Conservation (phyloP, 352 stramenopile species). For the Proteromonas lacertae region DNA sequence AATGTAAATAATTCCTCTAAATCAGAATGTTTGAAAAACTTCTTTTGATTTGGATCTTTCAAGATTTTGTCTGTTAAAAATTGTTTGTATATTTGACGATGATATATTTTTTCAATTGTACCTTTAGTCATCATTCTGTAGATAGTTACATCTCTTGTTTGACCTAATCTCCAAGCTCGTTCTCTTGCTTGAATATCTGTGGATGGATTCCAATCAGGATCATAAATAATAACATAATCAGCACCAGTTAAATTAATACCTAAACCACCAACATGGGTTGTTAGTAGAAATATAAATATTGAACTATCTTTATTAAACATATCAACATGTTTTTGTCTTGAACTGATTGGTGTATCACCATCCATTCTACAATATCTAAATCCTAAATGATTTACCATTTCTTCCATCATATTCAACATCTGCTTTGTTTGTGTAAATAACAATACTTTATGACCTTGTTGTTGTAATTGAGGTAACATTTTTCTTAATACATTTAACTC, state of each 20-base stretch:
- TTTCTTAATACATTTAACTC: constrained; percentile 72
- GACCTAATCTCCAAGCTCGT: constrained; percentile 71
- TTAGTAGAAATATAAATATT: constrained; percentile 40
- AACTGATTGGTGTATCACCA: constrained; percentile 62
- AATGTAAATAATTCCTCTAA: constrained; percentile 77
- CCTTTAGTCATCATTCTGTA: constrained; percentile 71
- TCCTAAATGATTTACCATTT: constrained; percentile 30
- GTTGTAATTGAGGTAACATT: constrained; percentile 62
- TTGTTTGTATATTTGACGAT: constrained; percentile 85
- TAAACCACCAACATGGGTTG: constrained; percentile 62
- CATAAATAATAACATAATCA: constrained; percentile 76
- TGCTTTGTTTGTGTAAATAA: constrained; percentile 80
- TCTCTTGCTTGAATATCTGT: constrained; percentile 76
- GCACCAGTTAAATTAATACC: constrained; percentile 75
- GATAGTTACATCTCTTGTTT: constrained; percentile 35
- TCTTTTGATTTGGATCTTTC: constrained; percentile 68
- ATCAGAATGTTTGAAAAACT: constrained; percentile 77
- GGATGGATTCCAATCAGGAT: constrained; percentile 95
- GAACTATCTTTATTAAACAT: constrained; percentile 60
- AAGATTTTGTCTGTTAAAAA: constrained; percentile 80
- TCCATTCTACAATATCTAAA: constrained; percentile 75
- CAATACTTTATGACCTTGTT: constrained; percentile 70
- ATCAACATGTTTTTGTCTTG: constrained; percentile 65
- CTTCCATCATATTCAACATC: constrained; percentile 88
- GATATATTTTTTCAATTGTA: constrained; percentile 99